Percentiles rank a stretch among this genome's conserved stretches.
phyloP scores from a whole-genome alignment of 768 basidiomycete species.

The Xerocomus spinulosus region DNA sequence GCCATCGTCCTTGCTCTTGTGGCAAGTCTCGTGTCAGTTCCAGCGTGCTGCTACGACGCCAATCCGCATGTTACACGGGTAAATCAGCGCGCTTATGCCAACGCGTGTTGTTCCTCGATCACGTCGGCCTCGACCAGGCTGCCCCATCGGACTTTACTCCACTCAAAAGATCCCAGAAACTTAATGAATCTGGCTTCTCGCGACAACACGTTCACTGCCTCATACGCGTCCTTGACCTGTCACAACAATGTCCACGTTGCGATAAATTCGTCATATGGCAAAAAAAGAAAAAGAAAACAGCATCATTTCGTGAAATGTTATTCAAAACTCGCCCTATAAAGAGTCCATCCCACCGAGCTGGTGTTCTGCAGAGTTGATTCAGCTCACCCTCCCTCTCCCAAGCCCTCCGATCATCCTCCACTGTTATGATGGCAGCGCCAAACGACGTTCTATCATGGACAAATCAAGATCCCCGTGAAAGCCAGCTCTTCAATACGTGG shows the following conservation, averaged over 20 bases:
- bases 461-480: conserved; percentile 80
- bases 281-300: conserved; percentile 33
- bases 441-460: conserved; percentile 84
- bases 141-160: conserved; percentile 61
- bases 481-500: conserved; percentile 76
- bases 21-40: conserved; percentile 28
- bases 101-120: conserved; percentile 72
- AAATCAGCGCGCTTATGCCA: conserved; percentile 49
- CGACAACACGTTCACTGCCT: conserved; percentile 65
- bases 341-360: conserved; percentile 21
- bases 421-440: conserved; percentile 46
- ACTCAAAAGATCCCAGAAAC: conserved; percentile 56
- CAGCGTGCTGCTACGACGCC: conserved; percentile 27
- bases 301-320: conserved; percentile 44
- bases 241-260: conserved; percentile 72
- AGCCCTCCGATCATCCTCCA: conserved; percentile 31
- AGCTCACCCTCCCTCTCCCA: conserved; percentile 30
- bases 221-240: conserved; percentile 68
- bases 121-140: conserved; percentile 51
- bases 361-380: conserved; percentile 21
- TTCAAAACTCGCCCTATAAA: conserved; percentile 53
- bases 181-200: conserved; percentile 63
- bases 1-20: conserved; percentile 16
- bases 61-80: conserved; percentile 35
- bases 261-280: conserved; percentile 51